Evolutionary conservation across 2,329 filamentous ascomycete species (phyloP), one percentile per base, ranked within the genome.

Genomic region (Ciborinia camelliae): DNA sequence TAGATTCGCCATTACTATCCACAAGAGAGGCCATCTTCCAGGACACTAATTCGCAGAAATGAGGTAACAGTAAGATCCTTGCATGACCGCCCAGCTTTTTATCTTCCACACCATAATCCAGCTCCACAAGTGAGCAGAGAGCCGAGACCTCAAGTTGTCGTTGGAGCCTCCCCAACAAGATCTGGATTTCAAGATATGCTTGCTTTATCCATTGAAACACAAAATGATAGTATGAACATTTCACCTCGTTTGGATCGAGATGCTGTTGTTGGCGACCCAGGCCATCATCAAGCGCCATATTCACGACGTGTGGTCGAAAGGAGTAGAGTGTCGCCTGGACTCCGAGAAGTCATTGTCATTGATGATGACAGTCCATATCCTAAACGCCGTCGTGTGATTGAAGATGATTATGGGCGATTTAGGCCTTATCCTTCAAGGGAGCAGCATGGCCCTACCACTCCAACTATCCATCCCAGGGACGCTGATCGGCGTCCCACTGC

Each of bases 161-260:
- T 73, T 68, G 71, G 70, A 68, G 65, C 68, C 51, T 69, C 71
- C 66, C 67, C 71, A 55, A 58, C 68, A 41, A 71, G 63, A 52
- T 63, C 69, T 67, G 68, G 68, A 50, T 67, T 73, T 3, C 71
- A 75, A 70, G 73, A 75, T 57, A 67, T 74, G 67, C 72, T 72
- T 63, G 70, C 75, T 50, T 71, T 71, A 66, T 75, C 74, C 23
- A 74, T 75, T 71, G 74, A 75, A 68, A 66, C 45, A 51, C 48
- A 69, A 69, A 70, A 68, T 67, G 69, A 73, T 69, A 47, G 58
- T 41, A 54, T 65, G 7, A 51, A 64, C 64, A 61, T 66, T 43
- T 60, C 69, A 65, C 63, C 67, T 54, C 68, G 62, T 48, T 59
- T 65, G 65, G 65, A 71, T 65, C 68, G 69, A 65, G 64, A 66